Evolutionary conservation across 768 basidiomycete genomes (phyloP), one percentile per base, ranked within the genome.

Genomic region (Tulasnella sp.): DNA sequence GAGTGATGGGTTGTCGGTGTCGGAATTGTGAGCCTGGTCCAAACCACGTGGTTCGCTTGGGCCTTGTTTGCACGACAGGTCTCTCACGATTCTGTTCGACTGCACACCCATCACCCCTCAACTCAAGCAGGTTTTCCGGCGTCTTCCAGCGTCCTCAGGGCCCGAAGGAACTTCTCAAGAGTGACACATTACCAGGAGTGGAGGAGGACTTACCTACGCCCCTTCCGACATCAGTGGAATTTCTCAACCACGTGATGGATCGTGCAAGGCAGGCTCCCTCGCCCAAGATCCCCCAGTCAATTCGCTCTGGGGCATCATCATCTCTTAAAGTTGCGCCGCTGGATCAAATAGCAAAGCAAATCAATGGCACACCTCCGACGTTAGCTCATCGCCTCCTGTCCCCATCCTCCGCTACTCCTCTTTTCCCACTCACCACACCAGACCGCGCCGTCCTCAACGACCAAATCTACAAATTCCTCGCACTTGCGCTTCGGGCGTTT

Each of bases 391-490:
- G 93, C 24, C 89, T 93, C 16, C 88, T 93, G 74, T 93, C 94
- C 83, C 92, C 91, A 9, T 81, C 88, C 18, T 85, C 88, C 39
- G 83, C 84, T 6, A 85, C 87, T 75, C 84, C 85, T 40, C 85
- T 93, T 34, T 88, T 93, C 79, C 42, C 71, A 21, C 84, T 86
- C 38, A 85, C 88, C 0, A 85, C 87, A 0, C 78, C 83, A 18
- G 86, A 86, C 12, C 85, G 88, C 0, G 87, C 88, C 34, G 91
- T 93, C 73, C 89, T 96, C 80, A 88, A 89, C 78, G 87, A 88
- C 7, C 92, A 93, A 83, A 85, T 93, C 6, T 95, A 95, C 83
- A 92, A 95, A 85, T 88, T 95, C 79, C 87, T 95, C 42, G 94
- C 95, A 0, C 91, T 95, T 80, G 89, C 91, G 14, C 88, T 96